Percentiles rank a stretch among this genome's conserved stretches.
Evolutionary conservation across 768 basidiomycete species (phyloP).

Genomic region (Phylloporus rhodoxanthus): DNA sequence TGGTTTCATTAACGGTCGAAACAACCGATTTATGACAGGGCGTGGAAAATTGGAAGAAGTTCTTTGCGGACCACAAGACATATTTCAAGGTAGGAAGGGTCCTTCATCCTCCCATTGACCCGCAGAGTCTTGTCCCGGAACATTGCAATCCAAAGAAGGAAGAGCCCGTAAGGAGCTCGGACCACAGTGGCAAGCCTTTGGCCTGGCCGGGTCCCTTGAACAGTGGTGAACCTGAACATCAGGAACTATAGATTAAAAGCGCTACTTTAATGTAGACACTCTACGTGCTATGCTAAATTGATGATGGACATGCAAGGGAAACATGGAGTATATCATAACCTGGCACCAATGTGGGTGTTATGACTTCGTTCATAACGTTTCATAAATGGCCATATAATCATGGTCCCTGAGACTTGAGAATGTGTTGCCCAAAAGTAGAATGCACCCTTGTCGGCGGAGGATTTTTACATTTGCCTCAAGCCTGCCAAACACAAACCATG

Average conservation of each 20-base stretch:
- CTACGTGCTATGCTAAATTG: constrained; percentile 13
- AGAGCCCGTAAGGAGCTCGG: constrained; percentile 24
- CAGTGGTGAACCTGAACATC: constrained; percentile 12
- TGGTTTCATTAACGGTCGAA: neutral
- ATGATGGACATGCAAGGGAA: constrained; percentile 19
- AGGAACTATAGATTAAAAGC: constrained; percentile 29
- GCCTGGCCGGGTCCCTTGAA: constrained; percentile 13
- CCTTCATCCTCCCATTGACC: constrained; percentile 70
- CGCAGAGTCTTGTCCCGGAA: constrained; percentile 63
- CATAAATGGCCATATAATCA: constrained; percentile 26
- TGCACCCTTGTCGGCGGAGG: neutral
- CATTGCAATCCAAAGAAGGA: constrained; percentile 67
- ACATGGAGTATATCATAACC: constrained; percentile 19
- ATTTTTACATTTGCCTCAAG: constrained; percentile 20
- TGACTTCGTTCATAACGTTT: constrained; percentile 11
- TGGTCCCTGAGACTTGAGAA: constrained; percentile 14
- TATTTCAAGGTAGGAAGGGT: constrained; percentile 79
- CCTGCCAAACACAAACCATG: constrained; percentile 24
- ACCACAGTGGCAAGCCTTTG: constrained; percentile 26
- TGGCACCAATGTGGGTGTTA: neutral
- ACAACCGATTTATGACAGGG: constrained; percentile 39
- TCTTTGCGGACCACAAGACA: constrained; percentile 75
- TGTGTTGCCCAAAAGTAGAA: neutral
- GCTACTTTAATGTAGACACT: constrained; percentile 8
- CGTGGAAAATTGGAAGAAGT: constrained; percentile 83